A percentile compares a stretch with the other conserved stretches of the same genome.
Conservation (phyloP, 164 flowering plant species). For the Echeveria elegans region DNA sequence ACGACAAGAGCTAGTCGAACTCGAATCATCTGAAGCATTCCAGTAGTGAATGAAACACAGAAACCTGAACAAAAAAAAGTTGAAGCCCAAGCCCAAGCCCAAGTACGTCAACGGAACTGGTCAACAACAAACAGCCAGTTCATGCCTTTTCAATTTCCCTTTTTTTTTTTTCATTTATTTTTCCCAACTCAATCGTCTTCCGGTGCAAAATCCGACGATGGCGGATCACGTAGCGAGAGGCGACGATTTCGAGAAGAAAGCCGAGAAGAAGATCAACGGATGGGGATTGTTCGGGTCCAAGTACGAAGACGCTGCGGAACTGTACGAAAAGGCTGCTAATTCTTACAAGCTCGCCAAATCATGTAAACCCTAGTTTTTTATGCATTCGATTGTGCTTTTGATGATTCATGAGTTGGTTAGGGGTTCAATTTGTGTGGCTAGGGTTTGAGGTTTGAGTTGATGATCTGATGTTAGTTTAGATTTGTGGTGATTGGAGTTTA, state of each 20-base stretch:
- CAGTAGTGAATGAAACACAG: no score
- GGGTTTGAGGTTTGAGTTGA: no score
- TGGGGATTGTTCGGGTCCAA: background rate
- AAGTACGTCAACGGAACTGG: no score
- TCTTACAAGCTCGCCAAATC: background rate
- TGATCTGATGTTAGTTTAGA: no score
- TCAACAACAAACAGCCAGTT: no score
- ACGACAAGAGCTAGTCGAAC: no score
- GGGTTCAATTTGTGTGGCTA: background rate
- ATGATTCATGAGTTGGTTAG: background rate
- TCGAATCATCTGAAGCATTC: no score
- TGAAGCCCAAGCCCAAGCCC: no score
- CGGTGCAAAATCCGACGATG: background rate
- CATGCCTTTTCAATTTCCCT: background rate
- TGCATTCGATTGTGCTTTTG: background rate
- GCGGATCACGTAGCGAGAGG: conserved; percentile 1
- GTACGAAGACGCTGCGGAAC: background rate
- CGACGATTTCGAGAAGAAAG: conserved; percentile 2
- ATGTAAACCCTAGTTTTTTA: background rate
- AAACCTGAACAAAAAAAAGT: no score
- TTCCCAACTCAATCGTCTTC: background rate
- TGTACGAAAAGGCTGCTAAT: background rate
- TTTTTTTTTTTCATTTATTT: background rate
- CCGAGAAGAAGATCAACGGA: background rate
- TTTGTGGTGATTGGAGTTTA: no score